Base-by-base conservation (phyloP, 2,329 filamentous ascomycete genomes). In the Paraphoma chrysanthemicola region DNA sequence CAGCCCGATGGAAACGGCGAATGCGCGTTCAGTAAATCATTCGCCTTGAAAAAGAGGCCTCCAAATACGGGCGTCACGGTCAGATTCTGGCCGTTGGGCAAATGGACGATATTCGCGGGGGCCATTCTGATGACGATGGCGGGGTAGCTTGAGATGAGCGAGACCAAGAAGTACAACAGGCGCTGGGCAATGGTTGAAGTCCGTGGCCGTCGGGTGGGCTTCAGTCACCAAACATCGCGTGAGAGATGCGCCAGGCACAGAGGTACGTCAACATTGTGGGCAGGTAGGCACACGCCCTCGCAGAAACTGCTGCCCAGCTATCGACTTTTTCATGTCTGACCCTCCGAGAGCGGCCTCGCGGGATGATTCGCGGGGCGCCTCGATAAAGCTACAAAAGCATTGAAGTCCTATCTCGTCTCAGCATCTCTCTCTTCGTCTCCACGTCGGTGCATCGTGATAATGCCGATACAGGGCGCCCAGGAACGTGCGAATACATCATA, bases 31-130 rank as follows among this genome's bases (percentile, higher is more conserved):
- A 85, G 90, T 61, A 91, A 80, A 59, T 95, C 90, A 72, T 92
- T 90, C 54, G 88, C 86, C 75, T 93, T 95, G 87, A 97, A 97
- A 69, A 89, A 91, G 53, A 95, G 84, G 31, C 94, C 94, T n/a
- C 91, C 92, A 74, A 97, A 97, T 28, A 97, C 92, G 0, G 93
- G 91, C 12, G 87, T 88, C 31, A 96, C 90, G 3, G 88, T 90
- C 71, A 95, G 85, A 62, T 84, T 89, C 79, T 95, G 92, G 70
- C 93, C 94, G 78, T 97, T 96, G 46, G 94, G 94, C 65, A 98
- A 82, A 75, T 90, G 86, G 57, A 93, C 82, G 45, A 85, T 71
- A 29, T 78, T 76, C 44, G 63, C 63, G 47, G 77, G 78, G 18
- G 79, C 71, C 75, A 82, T 82, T 49, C 51, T 53, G 61, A 61